phyloP scores from a whole-genome alignment of 2,329 filamentous ascomycete genomes.

The Xylaria sp. region DNA sequence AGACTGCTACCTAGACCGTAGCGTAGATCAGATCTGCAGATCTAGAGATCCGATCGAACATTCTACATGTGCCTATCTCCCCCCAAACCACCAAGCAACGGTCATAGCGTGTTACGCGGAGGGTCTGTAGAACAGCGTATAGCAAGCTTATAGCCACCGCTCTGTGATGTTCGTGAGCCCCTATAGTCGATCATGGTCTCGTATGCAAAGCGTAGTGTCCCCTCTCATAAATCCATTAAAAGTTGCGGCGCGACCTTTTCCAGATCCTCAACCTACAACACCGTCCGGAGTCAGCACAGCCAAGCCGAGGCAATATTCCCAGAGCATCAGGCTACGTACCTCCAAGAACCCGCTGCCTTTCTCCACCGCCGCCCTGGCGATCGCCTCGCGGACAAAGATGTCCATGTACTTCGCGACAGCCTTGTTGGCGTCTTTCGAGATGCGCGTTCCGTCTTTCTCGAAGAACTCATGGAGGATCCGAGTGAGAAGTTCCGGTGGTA shows the following conservation, averaged over 20 bases:
- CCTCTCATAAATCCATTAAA: conserved; percentile 79
- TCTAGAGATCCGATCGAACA: conserved; percentile 5
- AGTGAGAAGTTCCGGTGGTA: conserved; percentile 79
- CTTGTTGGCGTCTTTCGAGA: conserved; percentile 80
- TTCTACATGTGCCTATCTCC: neutral
- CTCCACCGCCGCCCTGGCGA: conserved; percentile 80
- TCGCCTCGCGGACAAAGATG: conserved; percentile 88
- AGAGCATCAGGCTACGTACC: conserved; percentile 58
- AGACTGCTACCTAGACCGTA: neutral
- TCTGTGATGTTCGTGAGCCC: conserved; percentile 10
- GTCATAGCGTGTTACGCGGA: neutral
- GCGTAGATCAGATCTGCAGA: conserved; percentile 17
- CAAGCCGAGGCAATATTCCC: neutral
- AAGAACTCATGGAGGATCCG: conserved; percentile 84
- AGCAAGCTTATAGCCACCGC: neutral
- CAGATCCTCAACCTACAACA: conserved; percentile 79
- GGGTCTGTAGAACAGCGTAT: neutral
- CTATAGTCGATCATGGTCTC: conserved; percentile 9
- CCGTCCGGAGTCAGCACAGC: conserved; percentile 23
- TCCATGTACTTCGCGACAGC: conserved; percentile 88
- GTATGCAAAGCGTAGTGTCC: conserved; percentile 9
- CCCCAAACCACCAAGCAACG: neutral
- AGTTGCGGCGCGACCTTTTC: conserved; percentile 89
- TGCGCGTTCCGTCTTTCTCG: conserved; percentile 73
- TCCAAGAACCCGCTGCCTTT: conserved; percentile 77